phyloP scores from a whole-genome alignment of 495 filamentous ascomycete genomes.

The Neurospora tetraspora region DNA sequence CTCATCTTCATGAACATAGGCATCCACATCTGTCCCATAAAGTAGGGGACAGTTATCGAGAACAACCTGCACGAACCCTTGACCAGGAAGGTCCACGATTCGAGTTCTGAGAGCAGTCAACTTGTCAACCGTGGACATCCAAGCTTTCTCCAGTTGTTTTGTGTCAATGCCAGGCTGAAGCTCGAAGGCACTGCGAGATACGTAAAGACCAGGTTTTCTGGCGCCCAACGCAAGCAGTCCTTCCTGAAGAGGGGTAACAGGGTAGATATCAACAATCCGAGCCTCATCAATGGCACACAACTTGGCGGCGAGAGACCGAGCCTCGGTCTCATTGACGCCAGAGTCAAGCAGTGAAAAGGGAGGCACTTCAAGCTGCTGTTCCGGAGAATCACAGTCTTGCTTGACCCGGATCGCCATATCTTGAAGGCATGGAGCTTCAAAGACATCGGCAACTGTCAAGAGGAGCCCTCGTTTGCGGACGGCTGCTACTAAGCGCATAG shows the following conservation, averaged over 20 bases:
- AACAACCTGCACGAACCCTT: not conserved
- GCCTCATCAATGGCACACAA: not conserved
- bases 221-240: conserved; percentile 37
- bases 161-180: not conserved
- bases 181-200: conserved; percentile 10
- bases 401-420: conserved; percentile 25
- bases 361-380: not conserved
- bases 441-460: conserved; percentile 44
- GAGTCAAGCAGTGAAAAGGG: not conserved
- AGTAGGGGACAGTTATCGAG: not conserved
- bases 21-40: not conserved
- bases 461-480: conserved; percentile 37
- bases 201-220: conserved; percentile 25
- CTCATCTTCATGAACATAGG: not conserved
- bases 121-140: conserved; percentile 18
- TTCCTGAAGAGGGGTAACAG: conserved; percentile 35
- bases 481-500: conserved; percentile 47
- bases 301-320: not conserved
- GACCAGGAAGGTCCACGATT: not conserved
- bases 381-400: not conserved
- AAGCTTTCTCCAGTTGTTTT: conserved; percentile 24
- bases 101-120: not conserved
- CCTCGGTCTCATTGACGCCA: not conserved
- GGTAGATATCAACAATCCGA: conserved; percentile 33
- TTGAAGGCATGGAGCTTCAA: conserved; percentile 37